Percentiles rank a stretch among this genome's conserved stretches.
Evolutionary conservation across 306 rosid species (phyloP).

Genomic region (Ceratonia siliqua): DNA sequence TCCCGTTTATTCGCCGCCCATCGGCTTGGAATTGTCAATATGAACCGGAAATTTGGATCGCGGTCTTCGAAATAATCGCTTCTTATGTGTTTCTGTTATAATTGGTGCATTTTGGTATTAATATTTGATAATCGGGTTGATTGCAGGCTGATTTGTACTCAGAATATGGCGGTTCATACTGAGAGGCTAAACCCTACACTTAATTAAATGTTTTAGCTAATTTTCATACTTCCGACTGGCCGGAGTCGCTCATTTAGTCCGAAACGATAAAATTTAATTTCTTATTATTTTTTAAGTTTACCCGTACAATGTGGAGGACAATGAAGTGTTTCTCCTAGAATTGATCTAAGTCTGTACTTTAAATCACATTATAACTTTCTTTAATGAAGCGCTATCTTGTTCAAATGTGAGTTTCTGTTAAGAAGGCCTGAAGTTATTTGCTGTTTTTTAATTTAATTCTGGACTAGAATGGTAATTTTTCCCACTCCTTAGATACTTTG

Average conservation of each 20-base stretch:
- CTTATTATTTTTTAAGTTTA: background rate
- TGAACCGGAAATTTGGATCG: background rate
- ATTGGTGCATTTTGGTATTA: background rate
- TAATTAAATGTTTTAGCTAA: background rate
- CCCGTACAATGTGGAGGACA: background rate
- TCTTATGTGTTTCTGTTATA: background rate
- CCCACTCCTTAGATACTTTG: background rate
- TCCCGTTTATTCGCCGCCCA: background rate
- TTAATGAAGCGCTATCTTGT: background rate
- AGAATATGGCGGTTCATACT: background rate
- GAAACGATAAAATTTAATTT: background rate
- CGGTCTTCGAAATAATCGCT: background rate
- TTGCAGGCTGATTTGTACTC: background rate
- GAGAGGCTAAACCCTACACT: background rate
- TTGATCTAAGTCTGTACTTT: background rate
- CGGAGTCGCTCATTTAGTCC: background rate
- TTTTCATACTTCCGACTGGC: background rate
- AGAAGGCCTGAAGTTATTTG: background rate
- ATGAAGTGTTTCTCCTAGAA: background rate
- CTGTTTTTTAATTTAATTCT: background rate
- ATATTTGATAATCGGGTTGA: background rate
- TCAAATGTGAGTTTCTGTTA: background rate
- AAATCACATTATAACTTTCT: background rate
- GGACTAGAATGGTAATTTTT: background rate
- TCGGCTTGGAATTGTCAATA: background rate